Evolutionary conservation across 768 basidiomycete genomes (phyloP), one percentile per base, ranked within the genome.

Genomic region (Gautieria morchelliformis): DNA sequence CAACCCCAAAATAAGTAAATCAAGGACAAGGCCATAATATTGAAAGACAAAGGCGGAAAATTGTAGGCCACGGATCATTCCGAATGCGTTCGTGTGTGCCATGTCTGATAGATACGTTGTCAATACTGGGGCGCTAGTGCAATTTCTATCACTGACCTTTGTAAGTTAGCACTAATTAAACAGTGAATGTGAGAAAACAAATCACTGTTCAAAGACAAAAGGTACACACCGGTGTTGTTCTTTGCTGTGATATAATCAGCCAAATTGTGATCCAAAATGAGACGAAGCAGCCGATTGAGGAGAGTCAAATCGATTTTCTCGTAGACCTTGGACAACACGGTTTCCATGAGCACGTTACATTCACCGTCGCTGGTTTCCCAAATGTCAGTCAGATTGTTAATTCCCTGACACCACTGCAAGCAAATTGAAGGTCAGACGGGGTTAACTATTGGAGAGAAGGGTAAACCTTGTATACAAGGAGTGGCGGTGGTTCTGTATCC

Each of bases 1-100:
- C n/a, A 99, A 79, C 59, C 96, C 96, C 39, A 99, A 83, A 64
- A 99, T 90, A 58, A 99, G 80, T 41, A 99, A 77, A 70, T 99
- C 96, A 46, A 98, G 82, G 5, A 97, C 90, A 30, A 97, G 80
- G 50, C 95, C 95, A 66, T 98, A 94, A 73, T 93, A 94, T 74
- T 98, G 96, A 86, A 99, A 99, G 65, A 99, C 93, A 69, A 98
- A 99, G 39, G 90, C 89, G 4, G 94, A 96, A 78, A 99, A 99
- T 68, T 98, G 96, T 14, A 99, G 80, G 59, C 96, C 96, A 61
- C 96, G 88, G 61, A 98, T 98, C 60, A 99, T 79, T 68, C 96
- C 96, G 61, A 90, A 98, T 0, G 90, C 93, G 62, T 99, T 98
- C 53, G 93, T 92, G 67, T 99, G 95, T 0, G 92, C 93, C 95